Evolutionary conservation across 768 basidiomycete genomes (phyloP).

Genomic region (Cystofilobasidium ferigula): DNA sequence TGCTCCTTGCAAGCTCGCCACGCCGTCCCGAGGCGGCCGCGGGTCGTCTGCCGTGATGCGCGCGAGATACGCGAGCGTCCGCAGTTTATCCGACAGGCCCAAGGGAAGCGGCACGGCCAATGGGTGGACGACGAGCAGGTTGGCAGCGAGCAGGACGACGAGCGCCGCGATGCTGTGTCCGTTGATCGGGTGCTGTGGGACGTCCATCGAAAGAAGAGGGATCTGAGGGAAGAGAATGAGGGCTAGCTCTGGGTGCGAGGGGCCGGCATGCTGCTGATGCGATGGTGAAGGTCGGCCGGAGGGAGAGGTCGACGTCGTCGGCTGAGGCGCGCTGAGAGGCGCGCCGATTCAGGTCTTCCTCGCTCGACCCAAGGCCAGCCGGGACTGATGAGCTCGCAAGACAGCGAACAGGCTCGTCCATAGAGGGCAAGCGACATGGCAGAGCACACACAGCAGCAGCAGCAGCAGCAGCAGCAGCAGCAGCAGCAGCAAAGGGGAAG

Average conservation of each 20-base stretch:
- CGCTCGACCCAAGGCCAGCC: no score
- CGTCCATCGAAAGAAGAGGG: background rate
- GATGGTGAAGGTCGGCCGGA: no score
- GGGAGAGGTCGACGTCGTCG: no score
- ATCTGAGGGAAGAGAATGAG: background rate
- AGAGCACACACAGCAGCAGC: background rate
- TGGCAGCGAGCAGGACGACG: conserved; percentile 39
- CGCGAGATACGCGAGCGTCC: background rate
- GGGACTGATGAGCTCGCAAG: no score
- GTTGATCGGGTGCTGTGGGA: conserved; percentile 2
- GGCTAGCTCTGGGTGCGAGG: background rate
- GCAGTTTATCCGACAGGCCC: conserved; percentile 22
- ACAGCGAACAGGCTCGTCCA: no score
- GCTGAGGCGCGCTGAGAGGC: no score
- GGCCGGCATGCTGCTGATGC: no score
- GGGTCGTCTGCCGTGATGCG: conserved; percentile 11
- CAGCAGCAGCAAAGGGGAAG: background rate
- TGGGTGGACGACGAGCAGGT: conserved; percentile 40
- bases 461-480: no score
- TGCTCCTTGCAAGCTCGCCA: background rate
- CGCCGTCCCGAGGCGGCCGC: background rate
- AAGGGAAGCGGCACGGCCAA: conserved; percentile 35
- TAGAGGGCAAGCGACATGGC: background rate
- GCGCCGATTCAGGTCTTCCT: no score
- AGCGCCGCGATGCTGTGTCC: conserved; percentile 37